A percentile compares a stretch with the other conserved stretches of the same genome.
These are phyloP conservation scores for Phascolomyces articulosus DNA, from an alignment of 371 early-diverging fungal genomes.

Conservation along the genomic window DNA sequence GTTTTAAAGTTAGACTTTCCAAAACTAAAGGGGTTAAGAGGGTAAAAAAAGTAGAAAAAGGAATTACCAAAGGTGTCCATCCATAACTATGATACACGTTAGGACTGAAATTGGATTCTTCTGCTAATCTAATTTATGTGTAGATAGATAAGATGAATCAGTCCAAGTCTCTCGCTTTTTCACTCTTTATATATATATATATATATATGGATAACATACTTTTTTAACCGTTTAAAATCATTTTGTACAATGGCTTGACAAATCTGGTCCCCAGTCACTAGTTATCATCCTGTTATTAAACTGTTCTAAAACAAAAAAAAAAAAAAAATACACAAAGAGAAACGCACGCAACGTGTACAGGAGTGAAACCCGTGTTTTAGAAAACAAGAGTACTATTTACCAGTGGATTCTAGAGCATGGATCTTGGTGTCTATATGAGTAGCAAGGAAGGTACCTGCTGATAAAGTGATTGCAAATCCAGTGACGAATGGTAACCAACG, in stretches of 20 bases:
- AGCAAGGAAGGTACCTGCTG: background rate
- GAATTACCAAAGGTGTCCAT: slow-evolving; percentile 53
- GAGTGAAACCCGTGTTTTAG: too few species aligned
- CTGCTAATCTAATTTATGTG: slow-evolving; percentile 32
- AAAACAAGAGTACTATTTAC: too few species aligned
- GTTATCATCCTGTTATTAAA: background rate
- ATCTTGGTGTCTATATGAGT: background rate
- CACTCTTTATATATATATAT: background rate
- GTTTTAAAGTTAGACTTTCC: too few species aligned
- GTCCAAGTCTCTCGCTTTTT: too few species aligned
- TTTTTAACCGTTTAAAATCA: slow-evolving; percentile 39
- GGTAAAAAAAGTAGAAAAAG: background rate
- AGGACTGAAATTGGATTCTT: slow-evolving; percentile 47
- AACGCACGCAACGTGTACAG: too few species aligned
- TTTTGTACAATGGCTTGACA: slow-evolving; percentile 51
- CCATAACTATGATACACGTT: slow-evolving; percentile 51
- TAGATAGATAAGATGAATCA: background rate
- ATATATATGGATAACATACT: slow-evolving; percentile 19
- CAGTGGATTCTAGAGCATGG: slow-evolving; percentile 12
- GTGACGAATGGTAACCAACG: background rate
- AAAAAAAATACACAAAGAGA: too few species aligned
- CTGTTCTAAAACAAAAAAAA: background rate
- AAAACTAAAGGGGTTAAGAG: too few species aligned
- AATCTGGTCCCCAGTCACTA: slow-evolving; percentile 41
- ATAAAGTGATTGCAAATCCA: background rate